Evolutionary conservation across 2,329 filamentous ascomycete genomes (phyloP).

Genomic region (Calonectria pseudoreteaudii): DNA sequence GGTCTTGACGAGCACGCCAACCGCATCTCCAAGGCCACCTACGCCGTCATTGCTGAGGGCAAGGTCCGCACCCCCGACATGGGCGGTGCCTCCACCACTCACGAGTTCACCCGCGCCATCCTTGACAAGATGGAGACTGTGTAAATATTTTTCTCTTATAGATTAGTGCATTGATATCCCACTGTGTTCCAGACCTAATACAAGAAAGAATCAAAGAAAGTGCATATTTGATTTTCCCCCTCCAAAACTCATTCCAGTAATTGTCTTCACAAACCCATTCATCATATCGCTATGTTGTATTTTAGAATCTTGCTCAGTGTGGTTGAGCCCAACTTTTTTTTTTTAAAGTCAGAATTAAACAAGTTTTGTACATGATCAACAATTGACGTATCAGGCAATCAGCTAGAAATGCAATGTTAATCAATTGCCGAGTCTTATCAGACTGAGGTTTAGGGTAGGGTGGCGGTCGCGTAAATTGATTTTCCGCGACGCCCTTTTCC

Average conservation of each 20-base stretch:
- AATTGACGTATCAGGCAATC: neutral
- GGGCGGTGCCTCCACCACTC: conserved; percentile 89
- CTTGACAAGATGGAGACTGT: conserved; percentile 92
- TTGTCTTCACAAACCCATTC: neutral
- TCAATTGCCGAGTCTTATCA: neutral
- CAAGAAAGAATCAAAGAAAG: conserved; percentile 1
- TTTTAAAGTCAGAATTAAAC: too few species aligned
- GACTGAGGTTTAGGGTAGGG: conserved; percentile 5
- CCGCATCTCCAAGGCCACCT: conserved; percentile 91
- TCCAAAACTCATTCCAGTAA: neutral
- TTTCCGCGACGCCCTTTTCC: conserved; percentile 27
- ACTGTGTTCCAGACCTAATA: conserved; percentile 11
- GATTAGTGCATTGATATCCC: conserved; percentile 39
- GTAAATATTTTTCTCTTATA: conserved; percentile 54
- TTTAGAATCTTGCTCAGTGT: neutral
- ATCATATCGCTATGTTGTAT: neutral
- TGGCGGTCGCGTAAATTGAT: conserved; percentile 36
- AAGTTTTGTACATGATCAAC: neutral
- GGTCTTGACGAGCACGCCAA: conserved; percentile 98
- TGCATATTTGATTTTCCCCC: neutral
- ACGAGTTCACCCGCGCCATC: conserved; percentile 95
- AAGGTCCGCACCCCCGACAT: conserved; percentile 93
- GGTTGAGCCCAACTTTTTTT: too few species aligned
- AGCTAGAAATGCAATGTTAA: neutral
- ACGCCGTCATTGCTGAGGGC: conserved; percentile 86